phyloP scores from a whole-genome alignment of 805 yeast genomes.

The Pichia ethanolica region DNA sequence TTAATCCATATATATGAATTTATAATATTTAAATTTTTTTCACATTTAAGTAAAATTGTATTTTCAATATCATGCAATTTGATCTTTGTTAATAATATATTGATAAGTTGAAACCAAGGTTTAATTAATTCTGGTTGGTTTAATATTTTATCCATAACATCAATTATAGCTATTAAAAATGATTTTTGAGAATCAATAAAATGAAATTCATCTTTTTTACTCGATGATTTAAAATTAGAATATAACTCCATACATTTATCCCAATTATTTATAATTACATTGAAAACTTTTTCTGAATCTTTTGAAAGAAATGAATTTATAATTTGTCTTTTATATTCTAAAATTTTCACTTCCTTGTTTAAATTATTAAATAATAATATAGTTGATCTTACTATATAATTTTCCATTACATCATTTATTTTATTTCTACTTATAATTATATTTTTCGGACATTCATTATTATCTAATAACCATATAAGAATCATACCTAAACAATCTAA shows the following conservation, averaged over 20 bases:
- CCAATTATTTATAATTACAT: slow-evolving; percentile 3
- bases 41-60: background rate
- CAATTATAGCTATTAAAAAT: background rate
- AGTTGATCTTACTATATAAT: background rate
- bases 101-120: background rate
- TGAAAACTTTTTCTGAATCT: background rate
- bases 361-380: background rate
- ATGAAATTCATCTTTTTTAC: background rate
- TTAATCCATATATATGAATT: slow-evolving; percentile 6
- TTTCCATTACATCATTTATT: background rate
- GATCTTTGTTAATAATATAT: background rate
- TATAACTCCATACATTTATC: background rate
- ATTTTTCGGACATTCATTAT: background rate
- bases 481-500: slow-evolving; percentile 9
- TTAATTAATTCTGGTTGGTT: background rate
- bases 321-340: background rate
- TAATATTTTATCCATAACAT: background rate
- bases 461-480: slow-evolving; percentile 2
- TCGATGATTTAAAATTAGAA: background rate
- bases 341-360: background rate
- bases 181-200: background rate
- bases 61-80: background rate
- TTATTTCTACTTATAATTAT: background rate
- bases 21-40: background rate
- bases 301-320: background rate